Percentiles rank a stretch among this genome's conserved stretches.
Evolutionary conservation across 2,329 filamentous ascomycete genomes (phyloP).

Genomic region (Fusarium mangiferae): DNA sequence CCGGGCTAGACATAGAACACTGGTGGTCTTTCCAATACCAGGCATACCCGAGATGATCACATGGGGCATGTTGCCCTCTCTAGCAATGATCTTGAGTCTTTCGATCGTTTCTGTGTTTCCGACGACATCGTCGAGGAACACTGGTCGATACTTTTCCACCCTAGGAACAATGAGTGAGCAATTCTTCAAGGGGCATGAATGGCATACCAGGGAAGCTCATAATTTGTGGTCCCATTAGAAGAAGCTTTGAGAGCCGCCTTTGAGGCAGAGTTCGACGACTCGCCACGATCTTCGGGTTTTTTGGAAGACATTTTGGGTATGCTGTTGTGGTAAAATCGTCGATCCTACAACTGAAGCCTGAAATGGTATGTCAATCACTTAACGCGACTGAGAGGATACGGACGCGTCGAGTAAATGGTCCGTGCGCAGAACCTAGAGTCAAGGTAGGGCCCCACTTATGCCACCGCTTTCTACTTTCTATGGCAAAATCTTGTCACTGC

Average conservation of each 20-base stretch:
- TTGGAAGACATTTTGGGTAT: conserved; percentile 57
- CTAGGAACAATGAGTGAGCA: conserved; percentile 58
- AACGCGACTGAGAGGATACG: conserved; percentile 47
- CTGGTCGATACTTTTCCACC: conserved; percentile 98
- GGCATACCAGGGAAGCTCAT: conserved; percentile 81
- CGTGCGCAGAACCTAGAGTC: conserved; percentile 38
- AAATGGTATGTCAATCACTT: conserved; percentile 46
- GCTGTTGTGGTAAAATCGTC: conserved; percentile 17
- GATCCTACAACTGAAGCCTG: conserved; percentile 32
- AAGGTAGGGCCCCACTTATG: conserved; percentile 18
- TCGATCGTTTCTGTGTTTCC: conserved; percentile 98
- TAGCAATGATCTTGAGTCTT: conserved; percentile 96
- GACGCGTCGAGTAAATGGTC: conserved; percentile 49
- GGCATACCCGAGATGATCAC: conserved; percentile 99
- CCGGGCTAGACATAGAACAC: conserved; percentile 89
- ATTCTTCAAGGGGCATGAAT: not conserved
- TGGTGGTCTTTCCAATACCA: conserved; percentile 98
- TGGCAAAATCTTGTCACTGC: conserved; percentile 43
- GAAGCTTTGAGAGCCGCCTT: conserved; percentile 65
- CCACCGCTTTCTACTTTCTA: conserved; percentile 44
- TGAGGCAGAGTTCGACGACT: conserved; percentile 69
- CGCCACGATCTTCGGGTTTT: conserved; percentile 64
- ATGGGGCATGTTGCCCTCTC: conserved; percentile 99
- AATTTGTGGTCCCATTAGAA: conserved; percentile 64
- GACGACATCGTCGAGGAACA: conserved; percentile 95